phyloP scores from a whole-genome alignment of 2,329 filamentous ascomycete genomes.

The Gaeumannomyces tritici region DNA sequence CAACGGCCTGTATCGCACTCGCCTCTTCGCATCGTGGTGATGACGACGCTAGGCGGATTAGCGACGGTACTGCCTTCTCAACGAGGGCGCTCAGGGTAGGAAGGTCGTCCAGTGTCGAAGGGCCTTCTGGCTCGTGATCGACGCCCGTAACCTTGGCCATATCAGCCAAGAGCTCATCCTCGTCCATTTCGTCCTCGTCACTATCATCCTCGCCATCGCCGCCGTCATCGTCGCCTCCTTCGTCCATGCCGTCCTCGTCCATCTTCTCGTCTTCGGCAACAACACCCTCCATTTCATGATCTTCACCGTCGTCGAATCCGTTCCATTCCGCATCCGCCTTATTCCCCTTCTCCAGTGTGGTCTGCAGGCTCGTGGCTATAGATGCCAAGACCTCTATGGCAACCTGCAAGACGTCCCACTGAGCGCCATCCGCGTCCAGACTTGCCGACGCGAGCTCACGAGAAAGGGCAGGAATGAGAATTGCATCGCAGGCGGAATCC shows the following conservation, averaged over 20 bases:
- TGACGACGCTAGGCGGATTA: slow-evolving; percentile 36
- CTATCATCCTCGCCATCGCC: slow-evolving; percentile 26
- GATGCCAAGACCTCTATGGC: slow-evolving; percentile 55
- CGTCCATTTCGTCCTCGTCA: slow-evolving; percentile 23
- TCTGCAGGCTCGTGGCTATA: slow-evolving; percentile 50
- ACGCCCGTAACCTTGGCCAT: slow-evolving; percentile 54
- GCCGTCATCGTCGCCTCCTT: slow-evolving; percentile 23
- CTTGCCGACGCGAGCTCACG: slow-evolving; percentile 18
- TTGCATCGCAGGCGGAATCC: slow-evolving; percentile 38
- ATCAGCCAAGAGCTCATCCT: slow-evolving; percentile 41
- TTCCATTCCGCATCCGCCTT: slow-evolving; percentile 28
- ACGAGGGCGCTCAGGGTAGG: slow-evolving; percentile 42
- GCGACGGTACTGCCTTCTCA: slow-evolving; percentile 33
- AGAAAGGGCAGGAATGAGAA: slow-evolving; percentile 35
- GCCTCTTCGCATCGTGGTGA: slow-evolving; percentile 29
- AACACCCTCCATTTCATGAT: slow-evolving; percentile 18
- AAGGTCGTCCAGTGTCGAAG: slow-evolving; percentile 36
- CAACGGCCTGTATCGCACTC: slow-evolving; percentile 37
- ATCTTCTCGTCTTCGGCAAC: slow-evolving; percentile 22
- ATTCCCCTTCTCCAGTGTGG: slow-evolving; percentile 35
- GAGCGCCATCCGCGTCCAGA: background rate
- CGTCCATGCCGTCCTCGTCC: slow-evolving; percentile 22
- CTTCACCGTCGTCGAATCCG: slow-evolving; percentile 20
- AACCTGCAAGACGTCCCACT: slow-evolving; percentile 34
- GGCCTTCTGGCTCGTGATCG: slow-evolving; percentile 27